Evolutionary conservation across 2,329 filamentous ascomycete genomes (phyloP).

Genomic region (Fusarium sp.): DNA sequence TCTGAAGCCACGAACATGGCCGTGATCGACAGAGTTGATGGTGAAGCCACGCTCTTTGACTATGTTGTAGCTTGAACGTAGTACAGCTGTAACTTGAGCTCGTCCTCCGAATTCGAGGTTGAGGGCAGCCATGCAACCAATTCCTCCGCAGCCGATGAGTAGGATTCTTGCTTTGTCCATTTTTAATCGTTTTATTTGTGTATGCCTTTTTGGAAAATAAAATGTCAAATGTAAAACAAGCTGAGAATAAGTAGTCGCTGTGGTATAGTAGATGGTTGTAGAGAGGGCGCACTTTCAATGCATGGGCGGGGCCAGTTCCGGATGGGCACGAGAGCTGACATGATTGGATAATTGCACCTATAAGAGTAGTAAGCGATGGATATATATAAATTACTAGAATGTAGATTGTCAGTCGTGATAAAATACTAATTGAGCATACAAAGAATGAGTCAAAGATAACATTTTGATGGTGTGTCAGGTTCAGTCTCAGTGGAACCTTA

Average conservation of each 20-base stretch:
- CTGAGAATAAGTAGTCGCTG: background rate
- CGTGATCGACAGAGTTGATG: conserved; percentile 43
- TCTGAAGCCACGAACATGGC: conserved; percentile 32
- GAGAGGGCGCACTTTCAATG: conserved; percentile 24
- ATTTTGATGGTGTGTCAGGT: background rate
- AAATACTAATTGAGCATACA: background rate
- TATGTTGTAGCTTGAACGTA: conserved; percentile 41
- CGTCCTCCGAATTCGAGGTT: conserved; percentile 38
- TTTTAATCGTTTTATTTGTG: background rate
- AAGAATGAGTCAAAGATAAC: background rate
- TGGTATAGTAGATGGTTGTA: background rate
- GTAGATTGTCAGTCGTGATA: background rate
- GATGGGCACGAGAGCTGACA: background rate
- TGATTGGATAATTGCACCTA: conserved; percentile 20
- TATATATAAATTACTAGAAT: background rate
- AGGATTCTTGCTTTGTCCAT: conserved; percentile 36
- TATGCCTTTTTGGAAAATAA: background rate
- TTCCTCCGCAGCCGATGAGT: conserved; percentile 42
- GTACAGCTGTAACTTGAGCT: conserved; percentile 41
- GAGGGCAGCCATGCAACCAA: conserved; percentile 41
- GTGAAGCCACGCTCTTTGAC: conserved; percentile 41
- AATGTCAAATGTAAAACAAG: background rate
- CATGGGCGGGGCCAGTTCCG: conserved; percentile 24
- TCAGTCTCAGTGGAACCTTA: conserved; percentile 8
- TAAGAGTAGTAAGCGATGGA: background rate